A percentile compares a stretch with the other conserved stretches of the same genome.
phyloP scores from a whole-genome alignment of 2,329 filamentous ascomycete species.

The Didymella pomorum region DNA sequence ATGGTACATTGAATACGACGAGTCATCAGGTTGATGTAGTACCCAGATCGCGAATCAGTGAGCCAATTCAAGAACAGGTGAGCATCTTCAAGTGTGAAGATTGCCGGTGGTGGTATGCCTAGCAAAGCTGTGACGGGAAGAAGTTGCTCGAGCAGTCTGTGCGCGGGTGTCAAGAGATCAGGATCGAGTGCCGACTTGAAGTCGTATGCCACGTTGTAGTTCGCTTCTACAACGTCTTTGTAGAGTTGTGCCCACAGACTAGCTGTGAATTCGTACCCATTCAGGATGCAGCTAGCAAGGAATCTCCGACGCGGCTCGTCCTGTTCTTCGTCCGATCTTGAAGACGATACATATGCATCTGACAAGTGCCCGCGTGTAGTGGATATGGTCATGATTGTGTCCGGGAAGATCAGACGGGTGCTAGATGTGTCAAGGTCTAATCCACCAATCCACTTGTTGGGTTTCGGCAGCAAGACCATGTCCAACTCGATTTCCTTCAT shows the following conservation, averaged over 20 bases:
- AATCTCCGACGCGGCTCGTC: slow-evolving; percentile 22
- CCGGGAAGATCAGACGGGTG: slow-evolving; percentile 7
- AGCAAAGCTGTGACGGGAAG: background rate
- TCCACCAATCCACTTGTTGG: background rate
- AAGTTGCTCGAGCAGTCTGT: slow-evolving; percentile 15
- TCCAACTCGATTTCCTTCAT: slow-evolving; percentile 22
- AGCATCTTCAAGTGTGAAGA: slow-evolving; percentile 19
- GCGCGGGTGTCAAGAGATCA: no score
- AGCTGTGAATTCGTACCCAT: slow-evolving; percentile 20
- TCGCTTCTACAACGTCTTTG: slow-evolving; percentile 20
- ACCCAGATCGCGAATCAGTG: slow-evolving; percentile 27
- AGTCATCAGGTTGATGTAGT: slow-evolving; percentile 19
- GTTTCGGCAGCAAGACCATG: slow-evolving; percentile 18
- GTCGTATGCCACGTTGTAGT: no score
- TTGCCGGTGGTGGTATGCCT: background rate
- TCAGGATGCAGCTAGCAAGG: slow-evolving; percentile 24
- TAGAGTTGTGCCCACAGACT: slow-evolving; percentile 26
- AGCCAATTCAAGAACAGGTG: slow-evolving; percentile 28
- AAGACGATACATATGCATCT: no score
- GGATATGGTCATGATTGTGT: slow-evolving; percentile 4
- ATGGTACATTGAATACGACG: slow-evolving; percentile 12
- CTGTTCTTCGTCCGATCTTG: slow-evolving; percentile 3
- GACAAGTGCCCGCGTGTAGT: no score
- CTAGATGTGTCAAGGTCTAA: background rate
- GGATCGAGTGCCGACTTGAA: no score